phyloP scores from a whole-genome alignment of 2,329 filamentous ascomycete species.

The Leptographium procerum region DNA sequence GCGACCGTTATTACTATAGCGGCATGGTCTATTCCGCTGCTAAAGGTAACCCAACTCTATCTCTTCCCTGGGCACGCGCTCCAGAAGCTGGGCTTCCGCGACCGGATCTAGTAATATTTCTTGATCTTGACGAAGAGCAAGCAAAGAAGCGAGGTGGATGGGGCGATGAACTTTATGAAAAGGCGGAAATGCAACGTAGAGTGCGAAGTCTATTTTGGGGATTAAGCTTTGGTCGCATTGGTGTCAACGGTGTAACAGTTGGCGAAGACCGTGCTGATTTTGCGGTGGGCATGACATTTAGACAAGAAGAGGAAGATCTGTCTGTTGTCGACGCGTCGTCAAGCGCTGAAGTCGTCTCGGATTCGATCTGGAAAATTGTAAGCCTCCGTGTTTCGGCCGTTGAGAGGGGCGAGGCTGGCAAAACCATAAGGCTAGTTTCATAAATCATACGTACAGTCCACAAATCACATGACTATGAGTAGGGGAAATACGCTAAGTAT shows the following conservation, averaged over 20 bases:
- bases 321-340: slow-evolving; percentile 42
- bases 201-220: slow-evolving; percentile 65
- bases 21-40: slow-evolving; percentile 89
- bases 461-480: no score
- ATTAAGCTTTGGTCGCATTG: slow-evolving; percentile 18
- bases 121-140: slow-evolving; percentile 65
- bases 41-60: slow-evolving; percentile 61
- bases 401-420: slow-evolving; percentile 37
- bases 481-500: no score
- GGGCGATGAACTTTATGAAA: slow-evolving; percentile 83
- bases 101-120: slow-evolving; percentile 78
- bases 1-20: slow-evolving; percentile 92
- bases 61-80: slow-evolving; percentile 67
- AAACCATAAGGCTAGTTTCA: slow-evolving; percentile 31
- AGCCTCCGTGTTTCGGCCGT: slow-evolving; percentile 34
- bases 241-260: slow-evolving; percentile 9
- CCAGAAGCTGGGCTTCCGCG: slow-evolving; percentile 79
- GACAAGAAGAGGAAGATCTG: slow-evolving; percentile 41
- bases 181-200: slow-evolving; percentile 64
- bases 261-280: slow-evolving; percentile 6
- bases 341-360: slow-evolving; percentile 44
- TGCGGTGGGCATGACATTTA: slow-evolving; percentile 23
- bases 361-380: slow-evolving; percentile 43
- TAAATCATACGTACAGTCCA: no score
- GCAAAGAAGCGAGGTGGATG: slow-evolving; percentile 73